Evolutionary conservation across 495 filamentous ascomycete genomes (phyloP).

Genomic region (Letharia lupina): DNA sequence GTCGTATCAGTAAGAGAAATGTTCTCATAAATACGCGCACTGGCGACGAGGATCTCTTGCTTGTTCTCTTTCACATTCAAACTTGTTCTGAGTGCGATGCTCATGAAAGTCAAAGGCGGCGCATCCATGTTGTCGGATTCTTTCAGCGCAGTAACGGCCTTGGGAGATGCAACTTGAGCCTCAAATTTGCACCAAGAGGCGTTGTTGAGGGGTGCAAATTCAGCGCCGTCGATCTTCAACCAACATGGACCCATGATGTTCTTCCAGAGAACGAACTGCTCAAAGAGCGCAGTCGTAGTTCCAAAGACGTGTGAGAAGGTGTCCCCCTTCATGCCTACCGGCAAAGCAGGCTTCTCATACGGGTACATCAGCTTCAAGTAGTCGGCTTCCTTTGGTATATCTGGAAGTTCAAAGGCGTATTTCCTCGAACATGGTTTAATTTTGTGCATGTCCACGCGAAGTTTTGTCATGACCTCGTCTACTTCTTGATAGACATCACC

Average conservation of each 20-base stretch:
- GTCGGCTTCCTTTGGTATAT: slow-evolving; percentile 77
- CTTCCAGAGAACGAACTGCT: slow-evolving; percentile 97
- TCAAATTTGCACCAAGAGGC: slow-evolving; percentile 96
- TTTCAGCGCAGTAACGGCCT: slow-evolving; percentile 55
- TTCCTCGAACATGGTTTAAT: slow-evolving; percentile 84
- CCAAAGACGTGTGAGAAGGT: slow-evolving; percentile 95
- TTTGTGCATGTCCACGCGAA: slow-evolving; percentile 80
- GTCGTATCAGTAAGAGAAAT: slow-evolving; percentile 82
- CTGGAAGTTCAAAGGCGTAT: slow-evolving; percentile 89
- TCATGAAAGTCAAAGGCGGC: slow-evolving; percentile 90
- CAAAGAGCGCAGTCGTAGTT: slow-evolving; percentile 86
- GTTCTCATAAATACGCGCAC: slow-evolving; percentile 85
- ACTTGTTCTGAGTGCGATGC: slow-evolving; percentile 75
- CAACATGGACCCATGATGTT: slow-evolving; percentile 98
- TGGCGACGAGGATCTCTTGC: slow-evolving; percentile 86
- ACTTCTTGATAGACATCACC: slow-evolving; percentile 85
- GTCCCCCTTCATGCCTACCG: slow-evolving; percentile 65
- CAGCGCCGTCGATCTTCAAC: slow-evolving; percentile 76
- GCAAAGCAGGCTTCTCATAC: slow-evolving; percentile 65
- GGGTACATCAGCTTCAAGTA: slow-evolving; percentile 93
- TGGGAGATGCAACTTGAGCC: slow-evolving; percentile 68
- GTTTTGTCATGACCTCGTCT: slow-evolving; percentile 70
- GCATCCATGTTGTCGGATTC: slow-evolving; percentile 71
- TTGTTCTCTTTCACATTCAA: slow-evolving; percentile 93
- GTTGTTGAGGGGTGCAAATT: slow-evolving; percentile 80